Conservation (phyloP, 176 grass and related monocot species). For the Oryza glumipatula region DNA sequence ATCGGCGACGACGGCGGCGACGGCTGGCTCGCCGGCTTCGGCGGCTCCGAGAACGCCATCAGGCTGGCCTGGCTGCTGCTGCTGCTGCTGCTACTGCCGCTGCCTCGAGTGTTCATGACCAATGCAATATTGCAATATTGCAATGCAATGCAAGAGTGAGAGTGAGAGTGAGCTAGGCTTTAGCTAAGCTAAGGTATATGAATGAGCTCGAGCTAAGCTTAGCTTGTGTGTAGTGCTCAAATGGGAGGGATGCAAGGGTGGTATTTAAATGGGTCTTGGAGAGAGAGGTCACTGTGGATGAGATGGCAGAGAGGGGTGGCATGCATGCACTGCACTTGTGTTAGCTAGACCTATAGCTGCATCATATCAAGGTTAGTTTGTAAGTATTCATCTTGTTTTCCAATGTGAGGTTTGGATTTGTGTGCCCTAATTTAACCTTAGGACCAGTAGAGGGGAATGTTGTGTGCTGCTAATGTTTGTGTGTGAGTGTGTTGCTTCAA, state of each 20-base stretch:
- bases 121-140: neutral
- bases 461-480: neutral
- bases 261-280: slow-evolving; percentile 63
- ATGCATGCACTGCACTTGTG: slow-evolving; percentile 54
- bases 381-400: slow-evolving; percentile 35
- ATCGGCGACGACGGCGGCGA: slow-evolving; percentile 58
- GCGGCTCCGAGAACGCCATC: slow-evolving; percentile 67
- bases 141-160: neutral
- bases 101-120: slow-evolving; percentile 36
- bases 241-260: slow-evolving; percentile 39
- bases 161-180: neutral
- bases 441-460: slow-evolving; percentile 54
- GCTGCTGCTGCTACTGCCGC: slow-evolving; percentile 13
- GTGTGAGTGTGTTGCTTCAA: slow-evolving; percentile 19
- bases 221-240: slow-evolving; percentile 38
- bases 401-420: slow-evolving; percentile 45
- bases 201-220: slow-evolving; percentile 12
- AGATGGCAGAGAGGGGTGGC: slow-evolving; percentile 44
- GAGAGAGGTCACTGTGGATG: slow-evolving; percentile 47
- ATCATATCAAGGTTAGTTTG: slow-evolving; percentile 6
- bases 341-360: slow-evolving; percentile 20
- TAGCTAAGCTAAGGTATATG: slow-evolving; percentile 22
- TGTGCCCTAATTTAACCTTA: slow-evolving; percentile 52
- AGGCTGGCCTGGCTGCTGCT: neutral
- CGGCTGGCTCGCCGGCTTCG: slow-evolving; percentile 36